Conservation (phyloP, 495 filamentous ascomycete species). For the Cudoniella acicularis region DNA sequence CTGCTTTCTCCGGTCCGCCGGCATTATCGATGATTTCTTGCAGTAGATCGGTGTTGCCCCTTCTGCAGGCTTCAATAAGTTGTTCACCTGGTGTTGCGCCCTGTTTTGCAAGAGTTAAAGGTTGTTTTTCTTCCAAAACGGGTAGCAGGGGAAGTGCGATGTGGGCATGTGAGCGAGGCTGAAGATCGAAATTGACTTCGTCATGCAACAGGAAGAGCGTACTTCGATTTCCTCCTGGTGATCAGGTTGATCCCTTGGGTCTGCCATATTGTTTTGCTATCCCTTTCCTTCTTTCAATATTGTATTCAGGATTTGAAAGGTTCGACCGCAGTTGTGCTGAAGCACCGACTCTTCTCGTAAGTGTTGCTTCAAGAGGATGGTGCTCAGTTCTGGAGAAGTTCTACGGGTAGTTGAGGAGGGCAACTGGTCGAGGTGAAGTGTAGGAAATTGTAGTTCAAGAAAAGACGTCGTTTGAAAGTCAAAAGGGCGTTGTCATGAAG, state of each 20-base stretch:
- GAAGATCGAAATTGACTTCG: neutral
- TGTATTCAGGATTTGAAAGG: no score
- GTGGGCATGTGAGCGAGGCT: neutral
- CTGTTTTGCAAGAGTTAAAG: no score
- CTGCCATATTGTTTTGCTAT: constrained; percentile 36
- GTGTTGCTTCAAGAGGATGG: neutral
- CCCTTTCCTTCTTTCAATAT: neutral
- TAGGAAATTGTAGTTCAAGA: no score
- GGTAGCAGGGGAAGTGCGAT: no score
- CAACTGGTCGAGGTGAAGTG: no score
- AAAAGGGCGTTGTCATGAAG: no score
- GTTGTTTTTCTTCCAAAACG: neutral
- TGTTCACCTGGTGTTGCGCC: constrained; percentile 82
- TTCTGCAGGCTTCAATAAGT: constrained; percentile 87
- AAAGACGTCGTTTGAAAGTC: no score
- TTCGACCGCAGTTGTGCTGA: no score
- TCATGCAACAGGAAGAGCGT: constrained; percentile 8
- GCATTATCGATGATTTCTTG: constrained; percentile 48
- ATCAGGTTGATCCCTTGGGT: constrained; percentile 16
- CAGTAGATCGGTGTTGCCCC: constrained; percentile 86
- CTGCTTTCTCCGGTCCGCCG: constrained; percentile 39
- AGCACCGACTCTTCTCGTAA: no score
- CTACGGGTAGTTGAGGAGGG: neutral
- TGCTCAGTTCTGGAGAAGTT: neutral
- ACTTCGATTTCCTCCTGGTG: constrained; percentile 41